phyloP scores from a whole-genome alignment of 2,329 filamentous ascomycete species.

The Pseudopithomyces maydicus region DNA sequence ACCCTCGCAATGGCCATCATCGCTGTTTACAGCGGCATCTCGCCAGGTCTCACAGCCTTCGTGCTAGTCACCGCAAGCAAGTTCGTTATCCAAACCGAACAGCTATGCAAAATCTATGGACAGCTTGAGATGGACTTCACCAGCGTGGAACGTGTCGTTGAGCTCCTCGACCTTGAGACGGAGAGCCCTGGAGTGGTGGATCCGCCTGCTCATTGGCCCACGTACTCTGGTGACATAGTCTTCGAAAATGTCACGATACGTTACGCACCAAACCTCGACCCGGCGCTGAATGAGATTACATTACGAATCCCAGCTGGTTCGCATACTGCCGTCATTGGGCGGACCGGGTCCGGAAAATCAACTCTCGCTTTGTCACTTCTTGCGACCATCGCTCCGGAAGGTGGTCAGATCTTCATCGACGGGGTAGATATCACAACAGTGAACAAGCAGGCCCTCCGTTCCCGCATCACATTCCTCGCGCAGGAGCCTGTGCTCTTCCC shows the following conservation, averaged over 20 bases:
- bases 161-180: constrained; percentile 78
- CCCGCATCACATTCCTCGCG: constrained; percentile 68
- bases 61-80: constrained; percentile 74
- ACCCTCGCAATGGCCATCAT: constrained; percentile 75
- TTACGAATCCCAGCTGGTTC: constrained; percentile 79
- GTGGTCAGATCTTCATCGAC: constrained; percentile 64
- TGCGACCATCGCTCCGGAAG: constrained; percentile 57
- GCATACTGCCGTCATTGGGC: constrained; percentile 78
- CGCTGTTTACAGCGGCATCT: constrained; percentile 75
- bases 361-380: constrained; percentile 70
- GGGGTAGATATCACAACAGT: constrained; percentile 65
- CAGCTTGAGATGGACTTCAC: constrained; percentile 91
- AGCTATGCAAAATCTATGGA: constrained; percentile 79
- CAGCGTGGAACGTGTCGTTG: constrained; percentile 83
- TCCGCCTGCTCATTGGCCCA: constrained; percentile 79
- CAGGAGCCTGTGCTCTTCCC: constrained; percentile 71
- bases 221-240: constrained; percentile 70
- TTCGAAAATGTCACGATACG: constrained; percentile 80
- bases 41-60: constrained; percentile 81
- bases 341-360: constrained; percentile 79
- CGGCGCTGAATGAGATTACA: constrained; percentile 70
- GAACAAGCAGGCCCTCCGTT: constrained; percentile 63
- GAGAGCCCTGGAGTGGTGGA: constrained; percentile 70
- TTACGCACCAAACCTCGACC: constrained; percentile 78
- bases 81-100: constrained; percentile 71